Conservation (phyloP, 768 basidiomycete genomes). For the Kwoniella bestiolae region DNA sequence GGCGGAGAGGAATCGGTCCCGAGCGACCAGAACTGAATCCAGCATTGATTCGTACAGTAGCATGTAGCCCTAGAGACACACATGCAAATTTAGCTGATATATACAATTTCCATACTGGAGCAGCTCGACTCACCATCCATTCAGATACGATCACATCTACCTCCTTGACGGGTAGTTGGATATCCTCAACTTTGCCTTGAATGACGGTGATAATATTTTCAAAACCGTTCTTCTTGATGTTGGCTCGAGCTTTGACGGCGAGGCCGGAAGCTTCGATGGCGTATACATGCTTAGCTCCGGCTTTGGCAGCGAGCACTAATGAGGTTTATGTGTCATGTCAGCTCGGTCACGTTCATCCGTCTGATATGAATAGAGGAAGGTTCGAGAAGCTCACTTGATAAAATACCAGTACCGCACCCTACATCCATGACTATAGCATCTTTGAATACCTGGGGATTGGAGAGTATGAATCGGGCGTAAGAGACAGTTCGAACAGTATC, state of each 20-base stretch:
- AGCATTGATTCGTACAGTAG: slow-evolving; percentile 94
- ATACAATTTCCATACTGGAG: neutral
- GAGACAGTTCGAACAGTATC: slow-evolving; percentile 92
- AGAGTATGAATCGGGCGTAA: slow-evolving; percentile 88
- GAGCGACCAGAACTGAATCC: slow-evolving; percentile 86
- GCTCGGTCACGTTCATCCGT: neutral
- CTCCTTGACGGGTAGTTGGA: slow-evolving; percentile 71
- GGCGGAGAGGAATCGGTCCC: slow-evolving; percentile 80
- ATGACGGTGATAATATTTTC: slow-evolving; percentile 80
- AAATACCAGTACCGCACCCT: slow-evolving; percentile 92
- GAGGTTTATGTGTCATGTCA: too few species aligned
- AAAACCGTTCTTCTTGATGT: slow-evolving; percentile 73
- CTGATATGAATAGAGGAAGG: neutral
- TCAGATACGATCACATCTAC: slow-evolving; percentile 97
- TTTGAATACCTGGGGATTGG: slow-evolving; percentile 77
- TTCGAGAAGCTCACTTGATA: slow-evolving; percentile 58
- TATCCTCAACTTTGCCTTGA: slow-evolving; percentile 87
- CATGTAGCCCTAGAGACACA: slow-evolving; percentile 57
- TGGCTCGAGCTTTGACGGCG: slow-evolving; percentile 73
- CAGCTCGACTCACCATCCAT: slow-evolving; percentile 78
- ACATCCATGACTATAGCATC: slow-evolving; percentile 90
- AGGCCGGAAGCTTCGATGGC: slow-evolving; percentile 90
- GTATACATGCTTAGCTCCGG: slow-evolving; percentile 86
- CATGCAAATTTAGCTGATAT: neutral
- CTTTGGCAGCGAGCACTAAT: slow-evolving; percentile 80